Evolutionary conservation across 345 rosid species (phyloP).

Genomic region (Populus alba): DNA sequence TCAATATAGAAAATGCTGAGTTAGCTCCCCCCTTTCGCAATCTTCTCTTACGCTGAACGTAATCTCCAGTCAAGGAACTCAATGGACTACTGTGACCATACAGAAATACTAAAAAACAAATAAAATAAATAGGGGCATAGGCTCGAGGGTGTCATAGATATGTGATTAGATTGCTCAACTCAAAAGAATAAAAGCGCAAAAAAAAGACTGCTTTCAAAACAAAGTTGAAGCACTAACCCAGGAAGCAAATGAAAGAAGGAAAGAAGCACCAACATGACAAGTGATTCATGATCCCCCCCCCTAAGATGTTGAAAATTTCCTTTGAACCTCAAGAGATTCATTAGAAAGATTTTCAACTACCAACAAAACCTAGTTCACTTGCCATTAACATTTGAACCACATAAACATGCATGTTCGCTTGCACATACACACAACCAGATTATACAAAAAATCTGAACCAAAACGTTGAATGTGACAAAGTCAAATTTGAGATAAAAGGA

Average conservation of each 20-base stretch:
- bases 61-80: slow-evolving; percentile 52
- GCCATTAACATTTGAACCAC: background rate
- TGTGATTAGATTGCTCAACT: background rate
- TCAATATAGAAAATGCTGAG: slow-evolving; percentile 55
- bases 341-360: background rate
- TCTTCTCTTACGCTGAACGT: slow-evolving; percentile 74
- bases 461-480: background rate
- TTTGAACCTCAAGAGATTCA: background rate
- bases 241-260: background rate
- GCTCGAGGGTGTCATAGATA: too few species aligned
- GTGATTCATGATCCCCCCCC: background rate
- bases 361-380: background rate
- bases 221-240: too few species aligned
- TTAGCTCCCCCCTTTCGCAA: slow-evolving; percentile 56
- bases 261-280: background rate
- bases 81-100: background rate
- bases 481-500: slow-evolving; percentile 42
- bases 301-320: background rate
- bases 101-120: background rate
- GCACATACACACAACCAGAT: background rate
- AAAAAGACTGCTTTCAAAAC: background rate
- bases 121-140: background rate
- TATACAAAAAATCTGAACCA: background rate
- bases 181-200: background rate
- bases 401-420: background rate